A percentile compares a stretch with the other conserved stretches of the same genome.
Evolutionary conservation across 768 basidiomycete genomes (phyloP).

Genomic region (Scleroderma citrinum): DNA sequence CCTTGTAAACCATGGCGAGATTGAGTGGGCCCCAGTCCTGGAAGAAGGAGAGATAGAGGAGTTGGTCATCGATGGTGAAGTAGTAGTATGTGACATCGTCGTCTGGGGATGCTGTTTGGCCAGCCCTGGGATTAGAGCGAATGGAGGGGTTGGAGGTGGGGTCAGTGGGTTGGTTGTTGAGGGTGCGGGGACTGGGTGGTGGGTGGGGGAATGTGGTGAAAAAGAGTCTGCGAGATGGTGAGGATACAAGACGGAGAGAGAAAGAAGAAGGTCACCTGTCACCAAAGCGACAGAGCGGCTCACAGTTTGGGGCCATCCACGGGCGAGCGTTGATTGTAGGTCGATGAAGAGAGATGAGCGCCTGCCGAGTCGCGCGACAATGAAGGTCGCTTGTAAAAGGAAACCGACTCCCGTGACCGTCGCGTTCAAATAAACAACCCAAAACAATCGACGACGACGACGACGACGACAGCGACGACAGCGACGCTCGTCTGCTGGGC

Average conservation of each 20-base stretch:
- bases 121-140: slow-evolving; percentile 52
- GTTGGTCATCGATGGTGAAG: slow-evolving; percentile 90
- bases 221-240: slow-evolving; percentile 52
- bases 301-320: slow-evolving; percentile 46
- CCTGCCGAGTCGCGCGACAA: slow-evolving; percentile 14
- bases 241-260: slow-evolving; percentile 4
- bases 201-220: slow-evolving; percentile 87
- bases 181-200: slow-evolving; percentile 53
- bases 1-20: slow-evolving; percentile 89
- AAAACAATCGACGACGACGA: slow-evolving; percentile 11
- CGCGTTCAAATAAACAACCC: slow-evolving; percentile 24
- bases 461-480: not conserved
- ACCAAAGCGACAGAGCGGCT: slow-evolving; percentile 73
- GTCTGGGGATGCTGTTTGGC: slow-evolving; percentile 63
- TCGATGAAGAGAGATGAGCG: slow-evolving; percentile 4
- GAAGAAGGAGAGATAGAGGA: slow-evolving; percentile 90
- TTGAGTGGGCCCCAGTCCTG: slow-evolving; percentile 94
- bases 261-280: slow-evolving; percentile 50
- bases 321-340: slow-evolving; percentile 2
- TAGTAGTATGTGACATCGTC: slow-evolving; percentile 78
- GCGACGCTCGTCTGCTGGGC: not conserved
- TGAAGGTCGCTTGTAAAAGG: slow-evolving; percentile 24
- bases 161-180: slow-evolving; percentile 56
- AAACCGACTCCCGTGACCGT: slow-evolving; percentile 32
- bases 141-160: slow-evolving; percentile 52